Conservation (phyloP, 176 grass and related monocot genomes). For the Stipa capillata region DNA sequence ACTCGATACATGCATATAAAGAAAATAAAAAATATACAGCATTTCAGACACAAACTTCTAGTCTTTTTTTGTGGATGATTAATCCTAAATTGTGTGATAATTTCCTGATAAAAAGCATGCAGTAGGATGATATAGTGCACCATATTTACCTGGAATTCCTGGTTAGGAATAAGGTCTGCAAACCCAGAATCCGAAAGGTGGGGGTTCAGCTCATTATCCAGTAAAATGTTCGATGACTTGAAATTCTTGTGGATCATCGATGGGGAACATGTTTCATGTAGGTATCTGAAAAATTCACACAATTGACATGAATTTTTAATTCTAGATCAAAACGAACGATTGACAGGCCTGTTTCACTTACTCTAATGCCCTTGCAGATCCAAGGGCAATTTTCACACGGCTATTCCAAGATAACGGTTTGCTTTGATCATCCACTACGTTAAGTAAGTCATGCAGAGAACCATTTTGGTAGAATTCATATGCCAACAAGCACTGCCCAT, state of each 20-base stretch:
- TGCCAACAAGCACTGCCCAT: slow-evolving; percentile 77
- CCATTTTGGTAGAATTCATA: slow-evolving; percentile 72
- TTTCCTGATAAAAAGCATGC: not conserved
- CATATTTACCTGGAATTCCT: slow-evolving; percentile 67
- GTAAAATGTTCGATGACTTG: slow-evolving; percentile 88
- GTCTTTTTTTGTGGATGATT: not conserved
- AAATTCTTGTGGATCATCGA: slow-evolving; percentile 78
- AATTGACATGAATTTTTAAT: not conserved
- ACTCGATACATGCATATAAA: not conserved
- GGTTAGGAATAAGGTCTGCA: slow-evolving; percentile 46
- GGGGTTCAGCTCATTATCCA: slow-evolving; percentile 74
- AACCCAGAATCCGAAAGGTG: slow-evolving; percentile 92
- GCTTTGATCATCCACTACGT: slow-evolving; percentile 45
- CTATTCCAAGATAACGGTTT: slow-evolving; percentile 70
- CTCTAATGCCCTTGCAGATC: slow-evolving; percentile 93
- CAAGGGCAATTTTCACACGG: slow-evolving; percentile 87
- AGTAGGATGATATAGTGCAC: not conserved
- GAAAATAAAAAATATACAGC: not conserved
- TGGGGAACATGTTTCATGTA: slow-evolving; percentile 89
- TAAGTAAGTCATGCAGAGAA: slow-evolving; percentile 66
- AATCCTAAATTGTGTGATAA: not conserved
- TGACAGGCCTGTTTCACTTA: slow-evolving; percentile 39
- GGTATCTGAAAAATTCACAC: slow-evolving; percentile 50
- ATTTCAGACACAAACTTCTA: not conserved
- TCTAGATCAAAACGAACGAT: not conserved